Percentiles rank a stretch among this genome's conserved stretches.
These are phyloP conservation scores for Apiospora marii DNA, from an alignment of 2,329 filamentous ascomycete species.

Conservation along the genomic window DNA sequence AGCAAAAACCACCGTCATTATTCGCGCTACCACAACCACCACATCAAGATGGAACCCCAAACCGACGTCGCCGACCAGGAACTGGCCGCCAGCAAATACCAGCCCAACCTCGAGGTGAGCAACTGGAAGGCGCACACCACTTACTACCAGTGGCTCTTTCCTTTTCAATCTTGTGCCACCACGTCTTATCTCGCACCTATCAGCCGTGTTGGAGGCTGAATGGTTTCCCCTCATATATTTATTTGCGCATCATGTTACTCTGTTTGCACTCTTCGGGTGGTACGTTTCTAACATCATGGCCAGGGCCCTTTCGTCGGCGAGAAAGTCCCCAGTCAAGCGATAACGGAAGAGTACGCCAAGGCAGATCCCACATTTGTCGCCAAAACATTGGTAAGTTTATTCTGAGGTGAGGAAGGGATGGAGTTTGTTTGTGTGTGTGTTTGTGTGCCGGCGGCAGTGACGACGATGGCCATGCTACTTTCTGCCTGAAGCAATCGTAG, in stretches of 20 bases:
- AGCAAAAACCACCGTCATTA: constrained; percentile 24
- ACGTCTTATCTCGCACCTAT: background rate
- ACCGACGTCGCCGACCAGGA: constrained; percentile 64
- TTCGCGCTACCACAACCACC: constrained; percentile 25
- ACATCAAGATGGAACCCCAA: constrained; percentile 49
- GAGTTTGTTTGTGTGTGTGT: background rate
- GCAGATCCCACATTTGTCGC: constrained; percentile 85
- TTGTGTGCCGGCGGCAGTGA: no score
- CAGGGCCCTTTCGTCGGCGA: constrained; percentile 86
- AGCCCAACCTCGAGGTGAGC: constrained; percentile 63
- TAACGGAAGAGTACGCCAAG: constrained; percentile 86
- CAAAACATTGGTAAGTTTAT: constrained; percentile 79
- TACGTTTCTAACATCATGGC: constrained; percentile 36
- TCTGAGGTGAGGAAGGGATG: no score
- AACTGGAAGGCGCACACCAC: constrained; percentile 30
- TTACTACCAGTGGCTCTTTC: background rate
- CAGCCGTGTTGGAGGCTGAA: background rate
- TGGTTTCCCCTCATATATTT: no score
- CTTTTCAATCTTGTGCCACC: background rate
- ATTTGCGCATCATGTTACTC: no score
- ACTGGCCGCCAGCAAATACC: constrained; percentile 65
- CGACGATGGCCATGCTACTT: background rate
- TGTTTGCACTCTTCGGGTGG: background rate
- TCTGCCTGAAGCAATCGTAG: background rate
- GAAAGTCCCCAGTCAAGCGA: constrained; percentile 77